Percentiles rank a stretch among this genome's conserved stretches.
phyloP scores from a whole-genome alignment of 2,329 filamentous ascomycete genomes.

The Aaosphaeria pasadenensis region DNA sequence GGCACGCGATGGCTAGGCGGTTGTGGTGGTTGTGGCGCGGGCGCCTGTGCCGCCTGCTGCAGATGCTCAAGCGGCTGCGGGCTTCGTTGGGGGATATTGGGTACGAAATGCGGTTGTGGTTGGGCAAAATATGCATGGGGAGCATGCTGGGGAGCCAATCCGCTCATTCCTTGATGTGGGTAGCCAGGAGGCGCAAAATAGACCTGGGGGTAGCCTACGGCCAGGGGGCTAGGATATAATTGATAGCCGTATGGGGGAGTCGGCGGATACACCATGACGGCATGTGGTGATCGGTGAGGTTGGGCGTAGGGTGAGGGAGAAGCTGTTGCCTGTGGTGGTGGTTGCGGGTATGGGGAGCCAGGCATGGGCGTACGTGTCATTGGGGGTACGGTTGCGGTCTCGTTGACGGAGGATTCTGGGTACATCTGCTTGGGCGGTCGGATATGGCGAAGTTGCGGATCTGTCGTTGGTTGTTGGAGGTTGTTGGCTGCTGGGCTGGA shows the following conservation, averaged over 20 bases:
- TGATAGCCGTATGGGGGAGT: not conserved
- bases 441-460: constrained; percentile 77
- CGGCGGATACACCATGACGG: not conserved
- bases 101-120: not conserved
- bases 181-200: not conserved
- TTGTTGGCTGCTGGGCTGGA: constrained; percentile 70
- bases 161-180: not conserved
- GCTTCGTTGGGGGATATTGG: not conserved
- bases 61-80: constrained; percentile 14
- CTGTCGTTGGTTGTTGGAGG: constrained; percentile 76
- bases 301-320: not conserved
- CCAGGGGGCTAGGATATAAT: not conserved
- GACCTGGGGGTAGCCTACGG: not conserved
- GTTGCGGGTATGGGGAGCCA: constrained; percentile 51
- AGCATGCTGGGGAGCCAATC: not conserved
- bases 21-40: constrained; percentile 44
- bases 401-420: constrained; percentile 89
- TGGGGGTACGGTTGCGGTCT: constrained; percentile 74
- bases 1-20: constrained; percentile 14
- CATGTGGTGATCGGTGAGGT: constrained; percentile 10
- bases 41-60: constrained; percentile 39
- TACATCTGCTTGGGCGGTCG: constrained; percentile 92
- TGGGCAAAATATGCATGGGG: not conserved
- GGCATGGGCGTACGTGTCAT: constrained; percentile 72
- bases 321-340: constrained; percentile 32